Conservation (phyloP, 495 filamentous ascomycete species). For the Talaromyces liani region DNA sequence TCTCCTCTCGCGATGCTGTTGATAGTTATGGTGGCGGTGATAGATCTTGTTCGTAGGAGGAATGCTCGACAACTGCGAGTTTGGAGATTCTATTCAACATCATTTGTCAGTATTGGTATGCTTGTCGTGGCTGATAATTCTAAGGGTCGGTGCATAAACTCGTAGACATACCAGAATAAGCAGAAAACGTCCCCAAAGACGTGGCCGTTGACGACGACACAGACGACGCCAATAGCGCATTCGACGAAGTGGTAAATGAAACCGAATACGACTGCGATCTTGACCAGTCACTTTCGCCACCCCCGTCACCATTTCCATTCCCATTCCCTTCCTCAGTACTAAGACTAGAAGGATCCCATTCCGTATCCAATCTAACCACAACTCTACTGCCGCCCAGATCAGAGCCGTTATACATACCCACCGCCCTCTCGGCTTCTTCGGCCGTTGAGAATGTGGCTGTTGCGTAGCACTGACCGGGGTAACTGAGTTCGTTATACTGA, state of each 20-base stretch:
- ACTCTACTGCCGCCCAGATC: neutral
- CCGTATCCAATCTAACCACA: constrained; percentile 1
- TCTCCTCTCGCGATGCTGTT: neutral
- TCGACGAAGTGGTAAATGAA: neutral
- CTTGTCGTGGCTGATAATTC: no score
- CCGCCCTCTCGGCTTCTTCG: constrained; percentile 29
- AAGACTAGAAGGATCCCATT: neutral
- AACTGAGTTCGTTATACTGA: neutral
- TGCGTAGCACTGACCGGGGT: constrained; percentile 15
- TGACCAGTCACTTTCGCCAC: neutral
- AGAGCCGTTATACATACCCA: constrained; percentile 24
- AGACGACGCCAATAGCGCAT: neutral
- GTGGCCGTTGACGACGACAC: neutral
- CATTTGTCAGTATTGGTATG: no score
- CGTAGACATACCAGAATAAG: neutral
- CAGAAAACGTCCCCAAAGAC: neutral
- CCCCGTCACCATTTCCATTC: neutral
- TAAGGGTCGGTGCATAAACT: no score
- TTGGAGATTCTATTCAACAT: neutral
- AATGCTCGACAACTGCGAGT: neutral
- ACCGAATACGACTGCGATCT: neutral
- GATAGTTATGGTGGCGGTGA: neutral
- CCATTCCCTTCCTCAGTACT: neutral
- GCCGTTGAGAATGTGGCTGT: constrained; percentile 24
- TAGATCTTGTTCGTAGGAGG: neutral